A percentile compares a stretch with the other conserved stretches of the same genome.
Evolutionary conservation across 2,329 filamentous ascomycete genomes (phyloP).

Genomic region (Beauveria brongniartii): DNA sequence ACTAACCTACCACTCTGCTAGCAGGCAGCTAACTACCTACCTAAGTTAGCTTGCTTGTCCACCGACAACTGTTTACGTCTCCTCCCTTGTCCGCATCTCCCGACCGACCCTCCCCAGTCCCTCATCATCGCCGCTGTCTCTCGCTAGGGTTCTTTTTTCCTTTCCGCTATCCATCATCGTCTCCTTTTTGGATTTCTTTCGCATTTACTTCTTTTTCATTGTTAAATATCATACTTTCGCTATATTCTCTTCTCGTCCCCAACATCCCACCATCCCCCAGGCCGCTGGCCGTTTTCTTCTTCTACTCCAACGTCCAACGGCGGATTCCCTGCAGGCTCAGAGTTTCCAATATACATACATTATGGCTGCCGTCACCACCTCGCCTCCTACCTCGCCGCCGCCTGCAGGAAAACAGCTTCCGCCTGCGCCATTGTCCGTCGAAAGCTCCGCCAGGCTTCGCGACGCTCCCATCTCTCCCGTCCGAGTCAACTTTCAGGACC

Average conservation of each 20-base stretch:
- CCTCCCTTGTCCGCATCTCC: slow-evolving; percentile 4
- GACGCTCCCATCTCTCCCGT: slow-evolving; percentile 49
- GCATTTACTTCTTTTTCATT: background rate
- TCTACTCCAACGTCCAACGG: background rate
- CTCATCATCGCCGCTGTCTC: background rate
- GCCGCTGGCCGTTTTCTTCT: slow-evolving; percentile 1
- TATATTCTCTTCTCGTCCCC: background rate
- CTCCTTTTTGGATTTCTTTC: slow-evolving; percentile 7
- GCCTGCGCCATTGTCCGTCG: slow-evolving; percentile 18
- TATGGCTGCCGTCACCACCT: slow-evolving; percentile 20
- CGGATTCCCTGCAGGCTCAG: slow-evolving; percentile 11
- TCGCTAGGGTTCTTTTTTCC: slow-evolving; percentile 1
- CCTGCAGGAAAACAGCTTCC: slow-evolving; percentile 29
- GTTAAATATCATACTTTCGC: slow-evolving; percentile 1
- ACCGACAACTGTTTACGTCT: background rate
- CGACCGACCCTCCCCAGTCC: slow-evolving; percentile 6
- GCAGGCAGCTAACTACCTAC: background rate
- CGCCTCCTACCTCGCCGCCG: slow-evolving; percentile 24
- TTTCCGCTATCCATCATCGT: slow-evolving; percentile 1
- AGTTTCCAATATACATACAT: slow-evolving; percentile 10
- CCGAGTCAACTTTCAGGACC: slow-evolving; percentile 44
- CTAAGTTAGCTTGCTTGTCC: background rate
- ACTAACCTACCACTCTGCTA: too few species aligned
- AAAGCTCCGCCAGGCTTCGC: slow-evolving; percentile 37
- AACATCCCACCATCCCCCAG: background rate